Evolutionary conservation across 257 asterid species (phyloP).

Genomic region (Nicotiana noctiflora): DNA sequence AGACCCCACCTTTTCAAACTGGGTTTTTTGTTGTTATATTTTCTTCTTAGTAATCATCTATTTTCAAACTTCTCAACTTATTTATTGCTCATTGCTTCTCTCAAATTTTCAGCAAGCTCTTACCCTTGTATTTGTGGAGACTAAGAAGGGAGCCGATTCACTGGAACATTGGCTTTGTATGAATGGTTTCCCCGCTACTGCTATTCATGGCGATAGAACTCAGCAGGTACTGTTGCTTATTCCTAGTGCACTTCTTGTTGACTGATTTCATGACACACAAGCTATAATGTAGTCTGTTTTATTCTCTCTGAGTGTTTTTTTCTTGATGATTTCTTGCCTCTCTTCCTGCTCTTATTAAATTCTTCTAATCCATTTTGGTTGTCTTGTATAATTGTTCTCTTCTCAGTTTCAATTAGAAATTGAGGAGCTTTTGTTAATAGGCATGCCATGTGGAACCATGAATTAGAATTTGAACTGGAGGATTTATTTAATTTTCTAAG

Average conservation of each 20-base stretch:
- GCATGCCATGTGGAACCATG: neutral
- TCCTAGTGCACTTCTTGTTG: neutral
- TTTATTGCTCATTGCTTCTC: constrained; percentile 14
- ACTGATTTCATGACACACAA: neutral
- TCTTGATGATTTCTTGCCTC: neutral
- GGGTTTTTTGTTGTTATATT: neutral
- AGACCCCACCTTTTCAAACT: no score
- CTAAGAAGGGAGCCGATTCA: constrained; percentile 94
- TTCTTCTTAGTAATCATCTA: neutral
- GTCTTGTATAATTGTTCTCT: neutral
- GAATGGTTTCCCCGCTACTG: constrained; percentile 82
- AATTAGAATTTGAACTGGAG: constrained; percentile 4
- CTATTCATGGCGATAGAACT: constrained; percentile 93
- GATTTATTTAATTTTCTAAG: neutral
- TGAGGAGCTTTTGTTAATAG: neutral
- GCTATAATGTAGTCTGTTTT: neutral
- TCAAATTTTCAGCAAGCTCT: constrained; percentile 65
- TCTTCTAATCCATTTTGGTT: neutral
- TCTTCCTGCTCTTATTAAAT: neutral
- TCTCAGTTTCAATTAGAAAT: neutral
- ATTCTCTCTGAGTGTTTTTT: neutral
- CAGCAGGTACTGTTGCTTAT: constrained; percentile 54
- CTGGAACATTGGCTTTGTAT: constrained; percentile 87
- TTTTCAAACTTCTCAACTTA: neutral
- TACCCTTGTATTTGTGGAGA: constrained; percentile 87